Percentiles rank a stretch among this genome's conserved stretches.
phyloP scores from a whole-genome alignment of 2,329 filamentous ascomycete species.

The Hypoxylon sp. region DNA sequence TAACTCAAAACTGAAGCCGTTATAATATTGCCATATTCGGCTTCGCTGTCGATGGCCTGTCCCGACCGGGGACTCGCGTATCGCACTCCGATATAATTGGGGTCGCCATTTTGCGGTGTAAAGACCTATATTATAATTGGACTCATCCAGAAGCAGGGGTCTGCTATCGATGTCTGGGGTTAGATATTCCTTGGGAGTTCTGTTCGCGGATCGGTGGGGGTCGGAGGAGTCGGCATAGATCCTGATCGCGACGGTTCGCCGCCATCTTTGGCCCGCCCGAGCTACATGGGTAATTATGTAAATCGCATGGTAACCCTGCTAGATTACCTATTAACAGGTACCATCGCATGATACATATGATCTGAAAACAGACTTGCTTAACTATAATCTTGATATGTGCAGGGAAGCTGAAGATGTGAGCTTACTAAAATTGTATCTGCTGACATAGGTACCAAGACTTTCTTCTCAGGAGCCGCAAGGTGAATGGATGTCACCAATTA shows the following conservation, averaged over 20 bases:
- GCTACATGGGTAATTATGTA: neutral
- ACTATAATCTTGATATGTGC: neutral
- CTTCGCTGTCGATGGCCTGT: neutral
- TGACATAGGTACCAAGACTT: neutral
- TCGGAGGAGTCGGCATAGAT: slow-evolving; percentile 1
- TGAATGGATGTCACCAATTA: no score
- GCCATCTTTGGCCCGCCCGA: neutral
- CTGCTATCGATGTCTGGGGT: neutral
- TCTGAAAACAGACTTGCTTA: neutral
- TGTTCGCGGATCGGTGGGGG: slow-evolving; percentile 18
- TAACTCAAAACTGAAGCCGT: neutral
- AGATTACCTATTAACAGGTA: neutral
- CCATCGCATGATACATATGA: neutral
- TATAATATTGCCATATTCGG: slow-evolving; percentile 11
- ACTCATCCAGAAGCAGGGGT: neutral
- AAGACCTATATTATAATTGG: neutral
- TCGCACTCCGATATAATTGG: slow-evolving; percentile 12
- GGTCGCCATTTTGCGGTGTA: neutral
- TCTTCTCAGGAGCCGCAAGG: no score
- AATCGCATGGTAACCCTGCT: slow-evolving; percentile 2
- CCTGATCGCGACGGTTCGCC: slow-evolving; percentile 14
- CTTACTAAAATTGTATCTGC: neutral
- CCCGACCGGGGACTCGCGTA: slow-evolving; percentile 32
- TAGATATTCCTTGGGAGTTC: slow-evolving; percentile 1
- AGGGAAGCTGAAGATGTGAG: neutral